These are phyloP conservation scores for Marsdenia floribunda DNA, from an alignment of 257 asterid species.

Conservation along the genomic window DNA sequence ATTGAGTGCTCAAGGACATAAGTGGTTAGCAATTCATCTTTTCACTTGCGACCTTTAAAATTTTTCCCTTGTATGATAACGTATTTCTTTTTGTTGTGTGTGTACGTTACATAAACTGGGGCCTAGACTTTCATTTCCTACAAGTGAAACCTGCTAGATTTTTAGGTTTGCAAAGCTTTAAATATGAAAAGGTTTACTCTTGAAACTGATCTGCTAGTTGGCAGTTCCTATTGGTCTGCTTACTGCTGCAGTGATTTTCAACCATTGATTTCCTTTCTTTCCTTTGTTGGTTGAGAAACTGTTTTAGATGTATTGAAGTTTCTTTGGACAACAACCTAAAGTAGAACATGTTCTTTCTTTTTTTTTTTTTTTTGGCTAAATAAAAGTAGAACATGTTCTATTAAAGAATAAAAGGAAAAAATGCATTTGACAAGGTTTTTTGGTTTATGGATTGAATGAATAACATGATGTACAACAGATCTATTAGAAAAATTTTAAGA, in stretches of 20 bases:
- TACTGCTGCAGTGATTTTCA: not conserved
- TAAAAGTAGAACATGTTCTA: not conserved
- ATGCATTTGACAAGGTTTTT: not conserved
- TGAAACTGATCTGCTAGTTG: not conserved
- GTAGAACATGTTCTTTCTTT: not conserved
- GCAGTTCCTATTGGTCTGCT: not conserved
- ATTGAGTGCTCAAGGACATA: slow-evolving; percentile 76
- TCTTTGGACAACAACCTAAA: not conserved
- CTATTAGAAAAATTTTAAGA: not conserved
- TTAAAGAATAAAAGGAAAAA: too few relatives aligned
- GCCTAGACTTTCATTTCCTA: not conserved
- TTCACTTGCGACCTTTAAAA: not conserved
- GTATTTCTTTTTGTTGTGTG: too few relatives aligned
- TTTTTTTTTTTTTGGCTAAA: too few relatives aligned
- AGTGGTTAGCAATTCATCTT: slow-evolving; percentile 18
- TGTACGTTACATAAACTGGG: not conserved
- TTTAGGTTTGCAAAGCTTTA: not conserved
- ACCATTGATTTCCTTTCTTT: not conserved
- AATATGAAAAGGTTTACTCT: not conserved
- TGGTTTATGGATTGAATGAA: not conserved
- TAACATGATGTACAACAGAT: not conserved
- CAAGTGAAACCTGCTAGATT: not conserved
- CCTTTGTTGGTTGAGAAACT: not conserved
- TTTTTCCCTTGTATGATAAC: not conserved
- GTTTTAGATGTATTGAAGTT: not conserved